Evolutionary conservation across 768 basidiomycete species (phyloP), one percentile per base, ranked within the genome.

Genomic region (Podaxis sp.): DNA sequence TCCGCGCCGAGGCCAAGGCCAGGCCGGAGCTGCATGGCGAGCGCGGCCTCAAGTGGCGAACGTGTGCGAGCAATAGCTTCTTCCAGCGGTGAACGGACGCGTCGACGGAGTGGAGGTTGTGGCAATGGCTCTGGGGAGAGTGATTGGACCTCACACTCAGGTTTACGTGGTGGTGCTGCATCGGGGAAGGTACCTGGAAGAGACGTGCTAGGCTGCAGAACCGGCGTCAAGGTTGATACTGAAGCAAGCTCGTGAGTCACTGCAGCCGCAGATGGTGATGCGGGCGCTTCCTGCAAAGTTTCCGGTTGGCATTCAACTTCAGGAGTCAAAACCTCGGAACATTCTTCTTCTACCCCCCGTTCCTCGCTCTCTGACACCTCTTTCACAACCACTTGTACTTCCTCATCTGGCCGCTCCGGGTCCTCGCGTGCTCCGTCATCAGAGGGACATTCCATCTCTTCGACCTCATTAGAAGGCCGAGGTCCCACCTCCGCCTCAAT

Each of bases 21-120:
- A 4, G 88, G 89, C 33, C 88, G 81, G 53, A 91, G 79, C 72
- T 91, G 90, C 88, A 91, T 87, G 49, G 88, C 88, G 5, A 92
- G 81, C 17, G 88, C 90, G 51, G 89, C 79, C 67, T 91, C 90
- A 41, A 87, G 73, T 12, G 80, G 79, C 19, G 81, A 80, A 67
- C 74, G 77, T 63, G 63, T 61, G 24, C 60, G 27, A 9, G 41
- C 52, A 37, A 61, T 55, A 8, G 53, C 60, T 25, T 61, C 60
- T 29, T 61, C 60, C 25, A 43, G 64, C 37, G 12, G 57, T 27
- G 43, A 58, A 29, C 13, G 63, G 50, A 17, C 64, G 47, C 5
- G 54, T 22, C 27, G 64, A n/a, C 17, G 66, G 29, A 17, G 63
- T 37, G 46, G 66, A 52, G 33, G 63, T 33, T n/a, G 54, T 36